These are phyloP conservation scores for Sarocladium oryzae DNA, from an alignment of 2,329 filamentous ascomycete species.

Conservation along the genomic window DNA sequence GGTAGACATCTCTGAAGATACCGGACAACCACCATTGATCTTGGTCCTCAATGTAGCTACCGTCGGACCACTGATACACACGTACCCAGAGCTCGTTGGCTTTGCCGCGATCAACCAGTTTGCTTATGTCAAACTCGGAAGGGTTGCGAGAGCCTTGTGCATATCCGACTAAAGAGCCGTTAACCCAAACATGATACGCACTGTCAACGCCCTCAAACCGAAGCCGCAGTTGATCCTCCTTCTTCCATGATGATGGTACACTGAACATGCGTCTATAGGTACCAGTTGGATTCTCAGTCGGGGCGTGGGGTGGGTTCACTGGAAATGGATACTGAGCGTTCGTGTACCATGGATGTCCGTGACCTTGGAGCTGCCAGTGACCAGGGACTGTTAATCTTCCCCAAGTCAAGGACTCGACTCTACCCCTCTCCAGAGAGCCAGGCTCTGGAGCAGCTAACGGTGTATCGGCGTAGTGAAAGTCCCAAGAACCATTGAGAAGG, in stretches of 20 bases:
- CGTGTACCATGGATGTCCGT: constrained; percentile 61
- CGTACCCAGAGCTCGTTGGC: constrained; percentile 53
- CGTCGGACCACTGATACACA: constrained; percentile 68
- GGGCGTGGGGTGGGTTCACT: constrained; percentile 56
- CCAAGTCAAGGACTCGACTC: not conserved
- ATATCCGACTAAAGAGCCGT: constrained; percentile 59
- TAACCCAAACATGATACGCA: constrained; percentile 64
- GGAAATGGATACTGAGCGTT: constrained; percentile 62
- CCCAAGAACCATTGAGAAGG: constrained; percentile 36
- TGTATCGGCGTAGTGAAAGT: constrained; percentile 15
- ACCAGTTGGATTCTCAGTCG: constrained; percentile 58
- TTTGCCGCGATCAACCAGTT: constrained; percentile 30
- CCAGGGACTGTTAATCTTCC: constrained; percentile 46
- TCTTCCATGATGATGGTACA: constrained; percentile 41
- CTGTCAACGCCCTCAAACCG: constrained; percentile 68
- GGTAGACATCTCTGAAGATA: constrained; percentile 58
- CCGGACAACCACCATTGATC: constrained; percentile 64
- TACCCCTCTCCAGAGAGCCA: constrained; percentile 21
- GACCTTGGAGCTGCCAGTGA: constrained; percentile 65
- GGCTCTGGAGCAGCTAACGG: constrained; percentile 10
- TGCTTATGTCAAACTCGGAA: constrained; percentile 61
- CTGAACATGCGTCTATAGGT: constrained; percentile 51
- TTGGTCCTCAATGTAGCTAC: constrained; percentile 63
- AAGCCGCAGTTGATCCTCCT: constrained; percentile 46
- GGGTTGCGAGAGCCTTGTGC: constrained; percentile 63